These are phyloP conservation scores for Mycena rebaudengoi DNA, from an alignment of 768 basidiomycete genomes.

Conservation along the genomic window DNA sequence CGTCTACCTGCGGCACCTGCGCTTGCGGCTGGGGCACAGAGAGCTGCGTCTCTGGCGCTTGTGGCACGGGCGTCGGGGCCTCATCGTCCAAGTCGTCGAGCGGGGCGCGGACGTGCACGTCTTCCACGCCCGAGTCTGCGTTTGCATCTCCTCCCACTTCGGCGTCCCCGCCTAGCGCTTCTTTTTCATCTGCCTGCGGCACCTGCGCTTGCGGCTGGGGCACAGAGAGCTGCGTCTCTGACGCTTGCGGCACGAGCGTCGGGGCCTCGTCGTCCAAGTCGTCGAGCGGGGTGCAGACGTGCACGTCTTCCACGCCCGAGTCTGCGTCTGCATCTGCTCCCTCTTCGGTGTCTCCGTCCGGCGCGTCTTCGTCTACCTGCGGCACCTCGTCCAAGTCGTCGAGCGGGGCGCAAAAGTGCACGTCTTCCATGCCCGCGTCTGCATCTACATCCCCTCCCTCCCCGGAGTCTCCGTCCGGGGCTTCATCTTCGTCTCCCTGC, in stretches of 20 bases:
- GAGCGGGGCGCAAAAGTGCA: not conserved
- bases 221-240: not conserved
- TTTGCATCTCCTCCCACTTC: not conserved
- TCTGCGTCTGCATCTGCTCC: not conserved
- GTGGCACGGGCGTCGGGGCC: not conserved
- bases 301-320: not conserved
- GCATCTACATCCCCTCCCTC: not conserved
- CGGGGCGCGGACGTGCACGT: not conserved
- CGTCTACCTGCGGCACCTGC: not conserved
- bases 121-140: not conserved
- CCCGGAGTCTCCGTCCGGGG: not conserved
- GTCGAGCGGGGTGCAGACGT: not conserved
- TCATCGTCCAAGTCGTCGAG: not conserved
- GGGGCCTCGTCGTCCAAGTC: not conserved
- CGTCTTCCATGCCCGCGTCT: not conserved
- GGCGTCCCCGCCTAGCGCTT: not conserved
- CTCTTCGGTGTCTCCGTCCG: not conserved
- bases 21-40: not conserved
- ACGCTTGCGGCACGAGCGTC: conserved; percentile 1
- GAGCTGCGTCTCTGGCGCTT: not conserved
- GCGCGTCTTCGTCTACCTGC: not conserved
- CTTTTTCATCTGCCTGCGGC: not conserved
- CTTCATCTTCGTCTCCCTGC: not conserved
- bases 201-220: not conserved
- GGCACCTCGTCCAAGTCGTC: not conserved